phyloP scores from a whole-genome alignment of 2,329 filamentous ascomycete species.

The Botryotinia calthae region DNA sequence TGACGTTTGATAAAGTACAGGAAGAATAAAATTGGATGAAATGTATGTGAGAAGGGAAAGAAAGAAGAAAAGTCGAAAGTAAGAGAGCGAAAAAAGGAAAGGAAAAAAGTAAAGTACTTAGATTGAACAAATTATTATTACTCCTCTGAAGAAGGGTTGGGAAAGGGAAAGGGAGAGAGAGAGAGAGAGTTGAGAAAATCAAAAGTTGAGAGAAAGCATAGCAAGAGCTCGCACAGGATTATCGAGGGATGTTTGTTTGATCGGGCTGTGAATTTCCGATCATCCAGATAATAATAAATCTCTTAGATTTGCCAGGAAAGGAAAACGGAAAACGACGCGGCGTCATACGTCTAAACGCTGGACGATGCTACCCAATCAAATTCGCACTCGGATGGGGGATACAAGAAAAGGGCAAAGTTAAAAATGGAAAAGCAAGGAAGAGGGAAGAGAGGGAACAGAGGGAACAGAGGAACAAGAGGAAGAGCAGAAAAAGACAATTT shows the following conservation, averaged over 20 bases:
- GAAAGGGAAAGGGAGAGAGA: too few relatives aligned
- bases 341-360: conserved; percentile 14
- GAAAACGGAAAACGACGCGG: conserved; percentile 5
- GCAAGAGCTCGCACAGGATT: neutral
- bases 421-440: neutral
- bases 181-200: neutral
- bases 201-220: neutral
- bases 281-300: neutral
- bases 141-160: neutral
- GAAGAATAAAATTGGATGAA: neutral
- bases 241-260: neutral
- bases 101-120: neutral
- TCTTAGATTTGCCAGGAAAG: conserved; percentile 3
- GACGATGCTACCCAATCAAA: conserved; percentile 1
- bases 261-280: conserved; percentile 2
- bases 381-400: neutral
- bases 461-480: neutral
- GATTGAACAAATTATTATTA: neutral
- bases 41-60: neutral
- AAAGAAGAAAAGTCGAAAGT: neutral
- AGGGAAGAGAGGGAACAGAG: too few relatives aligned
- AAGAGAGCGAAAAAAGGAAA: neutral
- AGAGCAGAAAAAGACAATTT: neutral
- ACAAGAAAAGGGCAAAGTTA: neutral
- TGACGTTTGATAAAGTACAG: neutral